Base-by-base conservation (phyloP, 2,329 filamentous ascomycete species). In the Chrysosporium keratinophilum region DNA sequence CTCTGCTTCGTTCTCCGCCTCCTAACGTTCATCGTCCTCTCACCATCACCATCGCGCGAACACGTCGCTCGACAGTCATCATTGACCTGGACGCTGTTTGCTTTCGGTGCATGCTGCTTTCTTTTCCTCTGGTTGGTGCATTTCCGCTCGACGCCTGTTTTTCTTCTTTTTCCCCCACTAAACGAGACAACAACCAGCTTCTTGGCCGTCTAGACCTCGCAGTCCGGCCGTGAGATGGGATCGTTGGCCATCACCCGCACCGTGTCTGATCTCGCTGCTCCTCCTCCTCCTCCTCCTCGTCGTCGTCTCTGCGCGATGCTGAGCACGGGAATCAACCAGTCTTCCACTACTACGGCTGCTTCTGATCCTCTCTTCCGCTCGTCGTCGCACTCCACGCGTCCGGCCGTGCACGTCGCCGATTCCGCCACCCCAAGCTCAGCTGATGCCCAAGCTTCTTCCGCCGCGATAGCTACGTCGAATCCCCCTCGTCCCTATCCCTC, bases 241-340 rank as follows among this genome's bases (percentile, higher is more conserved):
- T 79, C 78, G 67, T 70, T 81, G 62, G 72, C 81, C 65, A 70
- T 81, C 46, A 75, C 74, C 72, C 87, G 91, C 75, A 83, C 83
- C 74, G 81, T 83, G 72, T 79, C 86, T 70, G 83, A 88, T 72
- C 77, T 83, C 62, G 77, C 80, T 63, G 14, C 39, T n/a, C n/a
- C n/a, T n/a, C n/a, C n/a, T n/a, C n/a, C 23, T 28, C 23, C 23
- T 28, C 3, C 23, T 41, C 39, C 9, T 19, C 39, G 19, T 41
- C 79, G 82, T 72, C 84, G 85, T 71, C 80, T 82, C 75, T 81
- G 46, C 53, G 51, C 46, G 23, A 56, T 56, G 54, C 43, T 56
- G 28, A 56, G 54, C 49, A 20, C 49, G 23, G 43, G 43, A 14
- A 11, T 56, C 10, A 52, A 48, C 54, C 46, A 52, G 35, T 37